Base-by-base conservation (phyloP, 768 basidiomycete genomes). In the Lyophyllum atratum region DNA sequence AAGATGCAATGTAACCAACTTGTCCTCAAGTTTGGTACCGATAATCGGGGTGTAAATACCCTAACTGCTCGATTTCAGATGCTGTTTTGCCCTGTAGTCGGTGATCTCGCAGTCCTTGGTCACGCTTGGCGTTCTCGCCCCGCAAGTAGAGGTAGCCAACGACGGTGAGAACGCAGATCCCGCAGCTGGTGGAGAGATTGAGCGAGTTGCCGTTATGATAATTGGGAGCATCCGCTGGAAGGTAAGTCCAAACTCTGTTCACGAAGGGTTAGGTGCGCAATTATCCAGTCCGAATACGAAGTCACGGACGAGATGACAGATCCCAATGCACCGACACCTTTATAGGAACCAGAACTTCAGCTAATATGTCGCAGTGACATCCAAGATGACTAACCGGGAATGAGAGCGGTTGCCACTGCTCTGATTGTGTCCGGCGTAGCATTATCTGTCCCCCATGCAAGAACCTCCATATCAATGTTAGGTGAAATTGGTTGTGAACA, bases 361-460 rank as follows among this genome's bases (percentile, higher is more conserved):
- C 8, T 22, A 31, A 44, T 12, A 21, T 29, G 3, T 24, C 29
- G n/a, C n/a, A 39, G 33, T 25, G n/a, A 8, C 24, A 21, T 12
- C 34, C 12, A 33, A 33, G 7, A n/a, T n/a, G n/a, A 54, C 43
- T 19, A 56, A 70, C 77, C 76, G 29, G 79, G 74, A 45, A 82
- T 74, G 8, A 77, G 63, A 3, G 76, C 80, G 24, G 76, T 76
- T 1, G 73, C 72, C 14, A 80, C 75, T 2, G 79, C 79, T 45
- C 75, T 69, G 54, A 81, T 73, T 9, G 80, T 82, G 58, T 81
- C 78, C 2, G 80, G 80, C 1, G 78, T 76, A 2, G 80, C 76
- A 55, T 82, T 82, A 56, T 80, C 79, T 19, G 77, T 76, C 17
- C 68, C 79, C 80, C 80, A 81, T 5, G 76, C 70, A 22, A 81